Evolutionary conservation across 1,284 basidiomycete species (phyloP), one percentile per base, ranked within the genome.

Genomic region (Salmacisia buchloeana): DNA sequence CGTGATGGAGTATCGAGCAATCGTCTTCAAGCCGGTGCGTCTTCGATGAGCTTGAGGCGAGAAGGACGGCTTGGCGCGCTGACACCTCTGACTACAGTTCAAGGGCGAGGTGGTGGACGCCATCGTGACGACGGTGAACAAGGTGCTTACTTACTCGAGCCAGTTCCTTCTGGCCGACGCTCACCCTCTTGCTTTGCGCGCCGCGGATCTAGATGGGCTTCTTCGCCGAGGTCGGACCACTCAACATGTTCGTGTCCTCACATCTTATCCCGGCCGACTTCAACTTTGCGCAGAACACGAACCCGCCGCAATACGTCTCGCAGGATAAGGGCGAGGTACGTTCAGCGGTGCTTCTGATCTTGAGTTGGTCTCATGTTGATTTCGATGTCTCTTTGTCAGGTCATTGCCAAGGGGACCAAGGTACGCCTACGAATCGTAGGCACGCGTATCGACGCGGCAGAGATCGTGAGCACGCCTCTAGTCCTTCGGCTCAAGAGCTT

Each of bases 191-290:
- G 10, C 12, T 65, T 39, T 54, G 31, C 9, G n/a, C n/a, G n/a
- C n/a, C n/a, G n/a, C n/a, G n/a, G n/a, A n/a, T n/a, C 23, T 75
- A 94, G 92, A 97, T 97, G 92, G 94, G 94, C 5, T 96, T 97
- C 83, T 97, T 97, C 72, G 92, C 92, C 58, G 91, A 94, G 70
- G 92, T 94, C 59, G 96, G 96, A 41, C 96, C 94, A 10, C 57
- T 79, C 21, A 74, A 72, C 61, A 75, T 79, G 57, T 79, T 79
- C 54, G 74, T 97, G 25, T 94, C 93, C 21, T 90, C 91, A 69
- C 94, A 97, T 83, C 92, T 96, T 70, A 76, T 87, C 81, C 62
- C 72, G 35, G 67, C 72, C 49, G 73, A 97, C 94, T 74, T 75
- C 67, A 72, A 69, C 64, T 79, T 78, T 63, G 74, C 76, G 49